Percentiles rank a stretch among this genome's conserved stretches.
Evolutionary conservation across 2,329 filamentous ascomycete genomes (phyloP).

Genomic region (Bipolaris sorokiniana): DNA sequence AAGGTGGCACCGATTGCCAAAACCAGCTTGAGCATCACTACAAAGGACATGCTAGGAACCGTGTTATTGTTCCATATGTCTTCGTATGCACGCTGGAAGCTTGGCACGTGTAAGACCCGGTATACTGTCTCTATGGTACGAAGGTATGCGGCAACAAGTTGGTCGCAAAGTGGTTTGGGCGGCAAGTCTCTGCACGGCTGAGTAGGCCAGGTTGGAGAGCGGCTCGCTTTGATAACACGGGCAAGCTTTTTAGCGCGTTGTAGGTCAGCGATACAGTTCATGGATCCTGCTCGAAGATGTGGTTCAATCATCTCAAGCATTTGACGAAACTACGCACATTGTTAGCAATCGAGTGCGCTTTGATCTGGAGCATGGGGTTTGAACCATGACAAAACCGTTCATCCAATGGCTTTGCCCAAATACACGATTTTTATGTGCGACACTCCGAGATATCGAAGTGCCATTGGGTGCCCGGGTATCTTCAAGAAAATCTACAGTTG

Average conservation of each 20-base stretch:
- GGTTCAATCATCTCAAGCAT: slow-evolving; percentile 56
- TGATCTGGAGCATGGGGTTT: slow-evolving; percentile 18
- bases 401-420: slow-evolving; percentile 66
- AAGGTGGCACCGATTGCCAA: slow-evolving; percentile 62
- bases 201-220: slow-evolving; percentile 58
- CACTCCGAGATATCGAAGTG: slow-evolving; percentile 48
- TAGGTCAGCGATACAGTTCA: slow-evolving; percentile 48
- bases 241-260: slow-evolving; percentile 61
- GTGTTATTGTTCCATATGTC: slow-evolving; percentile 54
- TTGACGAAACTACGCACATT: slow-evolving; percentile 48
- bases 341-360: neutral
- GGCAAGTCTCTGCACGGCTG: slow-evolving; percentile 56
- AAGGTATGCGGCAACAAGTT: slow-evolving; percentile 59
- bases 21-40: slow-evolving; percentile 64
- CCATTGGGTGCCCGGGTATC: slow-evolving; percentile 46
- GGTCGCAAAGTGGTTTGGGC: slow-evolving; percentile 53
- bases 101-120: slow-evolving; percentile 60
- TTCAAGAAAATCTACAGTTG: slow-evolving; percentile 53
- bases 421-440: slow-evolving; percentile 62
- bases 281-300: slow-evolving; percentile 46
- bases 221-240: slow-evolving; percentile 58
- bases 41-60: slow-evolving; percentile 52
- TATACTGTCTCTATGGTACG: slow-evolving; percentile 56
- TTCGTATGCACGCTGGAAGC: slow-evolving; percentile 58
- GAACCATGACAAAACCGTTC: slow-evolving; percentile 56